Evolutionary conservation across 345 rosid species (phyloP).

Genomic region (Populus euphratica): DNA sequence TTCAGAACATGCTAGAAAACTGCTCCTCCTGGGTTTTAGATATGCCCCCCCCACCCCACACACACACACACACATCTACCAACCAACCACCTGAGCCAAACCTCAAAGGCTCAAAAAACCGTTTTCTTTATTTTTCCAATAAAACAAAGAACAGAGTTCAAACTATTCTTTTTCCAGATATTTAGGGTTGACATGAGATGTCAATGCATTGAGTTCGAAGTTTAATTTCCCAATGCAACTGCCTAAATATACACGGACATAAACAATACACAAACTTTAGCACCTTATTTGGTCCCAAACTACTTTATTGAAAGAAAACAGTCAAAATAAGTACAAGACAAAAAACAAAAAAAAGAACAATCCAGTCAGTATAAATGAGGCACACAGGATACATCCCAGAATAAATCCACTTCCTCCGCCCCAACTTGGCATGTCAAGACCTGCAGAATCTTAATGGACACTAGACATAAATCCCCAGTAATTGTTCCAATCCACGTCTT

Average conservation of each 20-base stretch:
- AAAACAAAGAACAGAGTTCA: no score
- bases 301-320: neutral
- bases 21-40: no score
- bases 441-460: constrained; percentile 1
- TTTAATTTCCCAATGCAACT: neutral
- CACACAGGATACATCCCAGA: constrained; percentile 24
- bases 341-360: neutral
- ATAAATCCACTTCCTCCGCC: constrained; percentile 1
- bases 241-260: neutral
- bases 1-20: no score
- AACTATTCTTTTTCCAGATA: no score
- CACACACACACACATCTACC: no score
- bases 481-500: constrained; percentile 12
- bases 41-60: no score
- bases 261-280: neutral
- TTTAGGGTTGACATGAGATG: neutral
- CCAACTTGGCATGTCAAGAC: neutral
- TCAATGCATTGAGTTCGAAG: neutral
- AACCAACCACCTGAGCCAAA: no score
- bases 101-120: no score
- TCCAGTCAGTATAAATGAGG: constrained; percentile 15
- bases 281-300: neutral
- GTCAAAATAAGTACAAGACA: neutral
- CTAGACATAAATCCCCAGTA: constrained; percentile 8
- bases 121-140: no score